phyloP scores from a whole-genome alignment of 75 land plant species.

The Gnetum montanum region DNA sequence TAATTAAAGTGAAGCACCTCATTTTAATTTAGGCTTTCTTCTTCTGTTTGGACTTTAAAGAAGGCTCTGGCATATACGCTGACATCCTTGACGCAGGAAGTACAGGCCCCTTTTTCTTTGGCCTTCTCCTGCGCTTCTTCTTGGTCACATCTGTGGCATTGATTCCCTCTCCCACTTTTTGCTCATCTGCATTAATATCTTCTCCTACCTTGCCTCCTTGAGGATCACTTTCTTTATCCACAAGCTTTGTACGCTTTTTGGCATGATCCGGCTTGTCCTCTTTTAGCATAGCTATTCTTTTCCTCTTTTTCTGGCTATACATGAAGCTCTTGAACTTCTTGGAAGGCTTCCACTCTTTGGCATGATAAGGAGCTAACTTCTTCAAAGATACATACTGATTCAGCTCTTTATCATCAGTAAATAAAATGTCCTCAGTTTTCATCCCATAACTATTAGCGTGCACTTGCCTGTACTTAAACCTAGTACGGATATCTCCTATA shows the following conservation, averaged over 20 bases:
- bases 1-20: too few relatives aligned
- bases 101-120: constrained; percentile 25
- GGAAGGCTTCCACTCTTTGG: constrained; percentile 72
- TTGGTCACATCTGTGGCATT: constrained; percentile 7
- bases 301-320: constrained; percentile 36
- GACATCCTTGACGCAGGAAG: constrained; percentile 33
- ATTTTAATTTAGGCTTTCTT: too few relatives aligned
- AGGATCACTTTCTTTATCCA: background rate
- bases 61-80: constrained; percentile 46
- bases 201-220: constrained; percentile 7
- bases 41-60: constrained; percentile 11
- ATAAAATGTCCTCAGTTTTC: constrained; percentile 47
- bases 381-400: constrained; percentile 92
- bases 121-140: constrained; percentile 24
- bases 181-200: background rate
- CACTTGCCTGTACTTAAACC: constrained; percentile 74
- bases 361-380: constrained; percentile 78
- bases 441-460: constrained; percentile 62
- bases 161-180: background rate
- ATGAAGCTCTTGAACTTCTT: constrained; percentile 21
- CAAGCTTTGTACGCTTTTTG: background rate
- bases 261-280: background rate
- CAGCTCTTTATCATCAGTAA: constrained; percentile 77
- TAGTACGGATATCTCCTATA: constrained; percentile 82
- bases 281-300: constrained; percentile 19